Percentiles rank a stretch among this genome's conserved stretches.
phyloP scores from a whole-genome alignment of 2,329 filamentous ascomycete genomes.

The Claviceps maximensis region DNA sequence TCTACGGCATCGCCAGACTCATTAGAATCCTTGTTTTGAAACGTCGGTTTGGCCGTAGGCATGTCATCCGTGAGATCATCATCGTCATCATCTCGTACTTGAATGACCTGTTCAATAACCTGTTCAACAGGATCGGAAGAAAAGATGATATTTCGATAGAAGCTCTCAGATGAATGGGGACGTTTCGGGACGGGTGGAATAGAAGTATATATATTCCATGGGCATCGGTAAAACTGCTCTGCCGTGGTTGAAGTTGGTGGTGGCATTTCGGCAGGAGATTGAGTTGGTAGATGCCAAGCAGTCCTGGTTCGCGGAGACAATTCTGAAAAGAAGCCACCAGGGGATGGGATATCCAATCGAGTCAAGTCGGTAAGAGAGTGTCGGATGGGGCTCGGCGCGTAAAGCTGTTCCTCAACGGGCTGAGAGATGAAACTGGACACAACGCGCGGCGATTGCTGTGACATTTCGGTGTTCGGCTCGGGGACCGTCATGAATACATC shows the following conservation, averaged over 20 bases:
- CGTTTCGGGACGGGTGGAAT: slow-evolving; percentile 22
- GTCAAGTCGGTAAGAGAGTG: slow-evolving; percentile 61
- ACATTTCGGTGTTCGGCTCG: slow-evolving; percentile 28
- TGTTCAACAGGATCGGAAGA: slow-evolving; percentile 47
- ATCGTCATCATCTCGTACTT: slow-evolving; percentile 30
- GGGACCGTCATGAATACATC: slow-evolving; percentile 27
- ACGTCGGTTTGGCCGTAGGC: slow-evolving; percentile 47
- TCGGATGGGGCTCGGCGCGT: slow-evolving; percentile 21
- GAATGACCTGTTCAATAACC: slow-evolving; percentile 56
- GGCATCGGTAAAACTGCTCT: slow-evolving; percentile 77
- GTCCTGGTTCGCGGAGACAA: slow-evolving; percentile 62
- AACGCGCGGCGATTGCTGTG: slow-evolving; percentile 36
- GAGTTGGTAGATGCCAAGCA: slow-evolving; percentile 61
- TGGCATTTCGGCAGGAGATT: slow-evolving; percentile 37
- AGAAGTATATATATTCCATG: slow-evolving; percentile 48
- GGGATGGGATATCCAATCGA: slow-evolving; percentile 77
- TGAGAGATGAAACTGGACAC: slow-evolving; percentile 27
- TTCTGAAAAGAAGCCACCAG: slow-evolving; percentile 81
- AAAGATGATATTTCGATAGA: slow-evolving; percentile 24
- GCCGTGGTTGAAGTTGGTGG: slow-evolving; percentile 82
- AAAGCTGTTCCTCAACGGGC: slow-evolving; percentile 9
- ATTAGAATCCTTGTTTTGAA: slow-evolving; percentile 19
- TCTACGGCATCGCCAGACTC: slow-evolving; percentile 19
- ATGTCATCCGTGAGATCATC: slow-evolving; percentile 45
- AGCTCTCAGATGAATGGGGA: slow-evolving; percentile 25